Evolutionary conservation across 2,329 filamentous ascomycete species (phyloP).

Genomic region (Eutypa lata): DNA sequence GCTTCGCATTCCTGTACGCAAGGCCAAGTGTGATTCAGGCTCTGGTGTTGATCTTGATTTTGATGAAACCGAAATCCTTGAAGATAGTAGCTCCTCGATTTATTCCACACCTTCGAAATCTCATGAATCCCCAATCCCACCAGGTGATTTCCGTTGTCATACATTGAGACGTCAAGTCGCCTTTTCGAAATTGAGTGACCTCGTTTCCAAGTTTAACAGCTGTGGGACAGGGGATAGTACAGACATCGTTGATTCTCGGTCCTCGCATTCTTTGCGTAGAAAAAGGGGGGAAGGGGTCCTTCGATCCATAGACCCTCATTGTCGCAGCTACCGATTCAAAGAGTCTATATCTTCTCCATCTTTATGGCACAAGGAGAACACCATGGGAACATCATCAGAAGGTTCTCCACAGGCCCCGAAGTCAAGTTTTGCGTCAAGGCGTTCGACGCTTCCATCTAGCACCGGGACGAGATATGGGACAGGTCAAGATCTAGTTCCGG

Average conservation of each 20-base stretch:
- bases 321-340: background rate
- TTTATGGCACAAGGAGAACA: background rate
- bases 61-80: background rate
- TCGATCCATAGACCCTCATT: background rate
- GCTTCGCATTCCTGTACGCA: background rate
- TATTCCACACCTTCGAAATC: no score
- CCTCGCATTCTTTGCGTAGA: background rate
- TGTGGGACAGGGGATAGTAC: background rate
- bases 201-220: background rate
- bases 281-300: background rate
- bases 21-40: background rate
- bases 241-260: background rate
- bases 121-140: background rate
- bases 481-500: background rate
- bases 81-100: no score
- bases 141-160: background rate
- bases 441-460: constrained; percentile 12
- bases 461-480: constrained; percentile 1
- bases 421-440: constrained; percentile 1
- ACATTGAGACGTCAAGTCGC: background rate
- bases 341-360: background rate
- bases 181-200: background rate
- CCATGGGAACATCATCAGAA: constrained; percentile 3
- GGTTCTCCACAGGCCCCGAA: constrained; percentile 12
- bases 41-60: background rate